These are phyloP conservation scores for Stephanodiscus triporus DNA, from an alignment of 108 stramenopile species.

Conservation along the genomic window DNA sequence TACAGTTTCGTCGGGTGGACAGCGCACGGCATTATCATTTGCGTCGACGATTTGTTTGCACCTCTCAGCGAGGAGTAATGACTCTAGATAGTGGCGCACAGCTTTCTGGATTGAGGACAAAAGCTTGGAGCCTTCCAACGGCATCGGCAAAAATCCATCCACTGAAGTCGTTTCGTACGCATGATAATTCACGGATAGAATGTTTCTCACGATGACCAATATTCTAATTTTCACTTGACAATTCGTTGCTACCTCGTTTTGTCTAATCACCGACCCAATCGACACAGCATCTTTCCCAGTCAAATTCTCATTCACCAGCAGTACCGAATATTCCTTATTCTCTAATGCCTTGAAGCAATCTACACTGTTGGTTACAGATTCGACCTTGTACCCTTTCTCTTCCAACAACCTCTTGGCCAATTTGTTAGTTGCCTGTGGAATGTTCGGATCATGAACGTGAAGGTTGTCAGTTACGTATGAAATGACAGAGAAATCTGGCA, in stretches of 20 bases:
- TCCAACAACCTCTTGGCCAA: conserved; percentile 49
- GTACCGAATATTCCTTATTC: conserved; percentile 28
- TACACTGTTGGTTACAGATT: conserved; percentile 38
- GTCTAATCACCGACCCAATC: conserved; percentile 41
- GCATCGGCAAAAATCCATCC: conserved; percentile 51
- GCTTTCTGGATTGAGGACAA: conserved; percentile 40
- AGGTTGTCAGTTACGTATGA: conserved; percentile 1
- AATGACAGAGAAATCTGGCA: not conserved
- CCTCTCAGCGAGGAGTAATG: conserved; percentile 15
- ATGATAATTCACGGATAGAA: conserved; percentile 40
- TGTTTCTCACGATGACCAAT: conserved; percentile 41
- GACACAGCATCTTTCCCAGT: conserved; percentile 42
- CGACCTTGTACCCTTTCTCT: conserved; percentile 56
- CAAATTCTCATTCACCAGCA: conserved; percentile 42
- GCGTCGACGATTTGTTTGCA: conserved; percentile 16
- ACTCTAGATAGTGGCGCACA: conserved; percentile 26
- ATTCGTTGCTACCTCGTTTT: conserved; percentile 32
- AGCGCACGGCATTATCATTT: not conserved
- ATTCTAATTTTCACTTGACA: conserved; percentile 43
- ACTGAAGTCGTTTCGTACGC: conserved; percentile 25
- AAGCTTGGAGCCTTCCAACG: conserved; percentile 44
- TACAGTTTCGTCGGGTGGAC: not conserved
- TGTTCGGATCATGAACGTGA: not conserved
- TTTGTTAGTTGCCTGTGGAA: conserved; percentile 34
- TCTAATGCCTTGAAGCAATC: conserved; percentile 47